phyloP scores from a whole-genome alignment of 345 rosid species.

The Eutrema heterophyllum region DNA sequence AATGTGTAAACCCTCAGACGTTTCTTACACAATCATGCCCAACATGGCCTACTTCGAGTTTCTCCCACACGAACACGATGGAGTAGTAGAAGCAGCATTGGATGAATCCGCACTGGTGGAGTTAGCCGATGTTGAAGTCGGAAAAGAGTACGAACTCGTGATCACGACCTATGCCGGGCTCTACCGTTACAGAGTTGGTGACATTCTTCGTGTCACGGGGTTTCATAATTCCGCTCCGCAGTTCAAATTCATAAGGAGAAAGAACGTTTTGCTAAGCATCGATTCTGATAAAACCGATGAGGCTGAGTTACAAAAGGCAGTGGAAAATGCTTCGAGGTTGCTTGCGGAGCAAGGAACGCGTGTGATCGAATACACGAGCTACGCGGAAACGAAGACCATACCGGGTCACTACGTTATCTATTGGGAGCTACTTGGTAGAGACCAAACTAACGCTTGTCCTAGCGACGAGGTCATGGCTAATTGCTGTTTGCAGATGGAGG shows the following conservation, averaged over 20 bases:
- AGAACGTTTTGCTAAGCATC: conserved; percentile 81
- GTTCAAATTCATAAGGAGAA: conserved; percentile 66
- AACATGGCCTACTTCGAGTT: conserved; percentile 94
- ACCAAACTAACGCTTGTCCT: conserved; percentile 40
- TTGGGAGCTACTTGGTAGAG: conserved; percentile 66
- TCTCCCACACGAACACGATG: conserved; percentile 40
- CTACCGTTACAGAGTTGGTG: conserved; percentile 81
- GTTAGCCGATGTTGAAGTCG: conserved; percentile 61
- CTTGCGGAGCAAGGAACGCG: conserved; percentile 47
- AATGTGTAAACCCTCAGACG: conserved; percentile 77
- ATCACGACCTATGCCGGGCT: conserved; percentile 79
- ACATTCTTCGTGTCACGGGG: conserved; percentile 71
- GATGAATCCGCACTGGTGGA: conserved; percentile 47
- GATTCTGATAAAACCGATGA: conserved; percentile 93
- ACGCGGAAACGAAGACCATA: conserved; percentile 54
- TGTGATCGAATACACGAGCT: conserved; percentile 85
- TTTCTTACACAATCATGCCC: conserved; percentile 85
- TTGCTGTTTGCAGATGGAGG: conserved; percentile 80
- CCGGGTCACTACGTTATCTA: conserved; percentile 91
- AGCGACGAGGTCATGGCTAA: conserved; percentile 40
- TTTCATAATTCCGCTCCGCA: conserved; percentile 79
- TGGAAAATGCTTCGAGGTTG: conserved; percentile 56
- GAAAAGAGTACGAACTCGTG: conserved; percentile 79
- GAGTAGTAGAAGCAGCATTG: neutral
- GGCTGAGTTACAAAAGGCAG: conserved; percentile 71